These are phyloP conservation scores for Hemerocallis citrina DNA, from an alignment of 106 monocot genomes.

Conservation along the genomic window DNA sequence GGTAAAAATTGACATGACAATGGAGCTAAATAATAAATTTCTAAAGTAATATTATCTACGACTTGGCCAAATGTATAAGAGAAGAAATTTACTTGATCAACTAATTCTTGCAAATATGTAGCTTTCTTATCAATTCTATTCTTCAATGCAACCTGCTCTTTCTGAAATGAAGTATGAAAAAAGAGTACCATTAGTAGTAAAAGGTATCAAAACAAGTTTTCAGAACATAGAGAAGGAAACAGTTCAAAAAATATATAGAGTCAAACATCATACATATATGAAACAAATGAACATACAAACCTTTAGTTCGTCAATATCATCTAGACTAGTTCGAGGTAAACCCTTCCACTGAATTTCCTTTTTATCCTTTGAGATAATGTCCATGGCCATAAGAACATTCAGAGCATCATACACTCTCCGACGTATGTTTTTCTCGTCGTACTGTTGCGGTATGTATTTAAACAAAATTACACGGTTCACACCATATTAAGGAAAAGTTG, in stretches of 20 bases:
- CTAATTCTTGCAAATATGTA: constrained; percentile 62
- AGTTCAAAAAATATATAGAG: too few relatives aligned
- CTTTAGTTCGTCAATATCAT: constrained; percentile 79
- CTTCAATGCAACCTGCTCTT: constrained; percentile 40
- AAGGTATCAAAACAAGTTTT: background rate
- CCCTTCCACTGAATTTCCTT: constrained; percentile 98
- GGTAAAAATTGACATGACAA: too few relatives aligned
- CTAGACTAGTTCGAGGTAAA: constrained; percentile 76
- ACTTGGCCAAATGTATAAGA: too few relatives aligned
- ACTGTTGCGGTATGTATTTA: constrained; percentile 64
- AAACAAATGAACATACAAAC: constrained; percentile 14
- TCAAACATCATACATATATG: background rate
- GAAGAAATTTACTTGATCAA: constrained; percentile 71
- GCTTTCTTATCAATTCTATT: constrained; percentile 58
- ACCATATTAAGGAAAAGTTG: background rate
- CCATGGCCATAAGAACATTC: constrained; percentile 93
- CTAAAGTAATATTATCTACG: too few relatives aligned
- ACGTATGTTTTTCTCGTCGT: constrained; percentile 87
- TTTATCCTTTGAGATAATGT: constrained; percentile 93
- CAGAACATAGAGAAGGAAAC: background rate
- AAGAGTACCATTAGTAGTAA: background rate
- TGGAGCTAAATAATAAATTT: too few relatives aligned
- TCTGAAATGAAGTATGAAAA: constrained; percentile 18
- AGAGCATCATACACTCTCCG: constrained; percentile 87
- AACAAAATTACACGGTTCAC: constrained; percentile 6